A percentile compares a stretch with the other conserved stretches of the same genome.
Conservation (phyloP, 148 eudicot species). For the Chenopodium berlandieri region DNA sequence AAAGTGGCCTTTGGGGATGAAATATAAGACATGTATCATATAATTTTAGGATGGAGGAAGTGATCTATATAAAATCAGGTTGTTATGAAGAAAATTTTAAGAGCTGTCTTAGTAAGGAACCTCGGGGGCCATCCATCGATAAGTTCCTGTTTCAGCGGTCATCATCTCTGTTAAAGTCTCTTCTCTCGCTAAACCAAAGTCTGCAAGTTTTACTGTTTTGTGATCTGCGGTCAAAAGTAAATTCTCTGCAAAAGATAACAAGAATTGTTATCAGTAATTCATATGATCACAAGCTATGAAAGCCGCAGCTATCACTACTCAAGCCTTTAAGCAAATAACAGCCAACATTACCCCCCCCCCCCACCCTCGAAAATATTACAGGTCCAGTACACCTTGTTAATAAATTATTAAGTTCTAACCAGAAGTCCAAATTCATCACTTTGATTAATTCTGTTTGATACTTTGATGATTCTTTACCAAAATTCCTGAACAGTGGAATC, state of each 20-base stretch:
- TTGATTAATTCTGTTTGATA: background rate
- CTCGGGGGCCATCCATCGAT: constrained; percentile 84
- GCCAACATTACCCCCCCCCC: background rate
- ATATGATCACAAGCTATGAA: constrained; percentile 1
- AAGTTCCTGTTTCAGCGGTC: constrained; percentile 76
- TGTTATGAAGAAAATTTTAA: background rate
- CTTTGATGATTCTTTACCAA: background rate
- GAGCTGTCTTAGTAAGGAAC: constrained; percentile 31
- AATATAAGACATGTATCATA: background rate
- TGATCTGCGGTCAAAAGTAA: constrained; percentile 64
- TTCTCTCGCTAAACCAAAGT: constrained; percentile 79
- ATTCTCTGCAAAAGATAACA: constrained; percentile 50
- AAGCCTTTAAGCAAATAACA: constrained; percentile 9
- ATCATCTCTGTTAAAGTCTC: constrained; percentile 69
- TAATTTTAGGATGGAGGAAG: background rate
- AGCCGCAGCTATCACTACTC: constrained; percentile 6
- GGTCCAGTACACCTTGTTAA: constrained; percentile 8
- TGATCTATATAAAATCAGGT: background rate
- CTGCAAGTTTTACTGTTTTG: constrained; percentile 58
- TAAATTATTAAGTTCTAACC: background rate
- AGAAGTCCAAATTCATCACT: background rate
- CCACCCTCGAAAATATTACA: constrained; percentile 15
- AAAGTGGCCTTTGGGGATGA: background rate
- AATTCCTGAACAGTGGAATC: background rate
- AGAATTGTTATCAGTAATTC: constrained; percentile 1